Evolutionary conservation across 176 grass and related monocot species (phyloP), one percentile per base, ranked within the genome.

Genomic region (Microstegium vimineum): DNA sequence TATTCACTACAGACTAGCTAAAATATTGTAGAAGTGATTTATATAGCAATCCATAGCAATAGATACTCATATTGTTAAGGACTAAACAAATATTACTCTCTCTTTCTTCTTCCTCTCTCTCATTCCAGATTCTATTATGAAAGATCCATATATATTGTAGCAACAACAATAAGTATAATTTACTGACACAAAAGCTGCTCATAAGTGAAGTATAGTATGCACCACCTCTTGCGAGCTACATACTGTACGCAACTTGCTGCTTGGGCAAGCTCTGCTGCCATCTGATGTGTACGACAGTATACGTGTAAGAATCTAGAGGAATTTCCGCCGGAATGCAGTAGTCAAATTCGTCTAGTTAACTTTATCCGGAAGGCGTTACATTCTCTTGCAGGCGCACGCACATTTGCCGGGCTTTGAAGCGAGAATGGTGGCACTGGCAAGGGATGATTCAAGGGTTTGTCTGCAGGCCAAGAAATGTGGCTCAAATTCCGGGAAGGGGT

Each of bases 381-480:
- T 20, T 52, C 2, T 52, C 61, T 62, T 16, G 64, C 82, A 69
- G 82, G 31, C 54, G 15, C 57, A 10, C 75, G 15, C 10, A 66
- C 9, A 13, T 51, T 83, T 78, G 42, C 73, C 73, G 47, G 46
- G 22, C 38, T 52, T 13, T 49, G 40, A 82, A 74, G 79, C 73
- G 32, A 71, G 31, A 31, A 46, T 28, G 62, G 65, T 52, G n/a
- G 64, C 52, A 16, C 46, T 20, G 47, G 47, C 16, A 52, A 1
- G 0, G 4, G 43, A 40, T 40, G 45, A 57, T 33, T 17, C 57
- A 71, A 31, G 28, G 41, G 15, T 69, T 70, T 52, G 73, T 64
- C 80, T 26, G 54, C 73, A 18, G 79, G 25, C 86, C 86, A 65
- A 54, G 59, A 82, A 78, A 88, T 64, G 42, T 22, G 65, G 86